Evolutionary conservation across 352 stramenopile genomes (phyloP).

Genomic region (Plasmopara halstedii): DNA sequence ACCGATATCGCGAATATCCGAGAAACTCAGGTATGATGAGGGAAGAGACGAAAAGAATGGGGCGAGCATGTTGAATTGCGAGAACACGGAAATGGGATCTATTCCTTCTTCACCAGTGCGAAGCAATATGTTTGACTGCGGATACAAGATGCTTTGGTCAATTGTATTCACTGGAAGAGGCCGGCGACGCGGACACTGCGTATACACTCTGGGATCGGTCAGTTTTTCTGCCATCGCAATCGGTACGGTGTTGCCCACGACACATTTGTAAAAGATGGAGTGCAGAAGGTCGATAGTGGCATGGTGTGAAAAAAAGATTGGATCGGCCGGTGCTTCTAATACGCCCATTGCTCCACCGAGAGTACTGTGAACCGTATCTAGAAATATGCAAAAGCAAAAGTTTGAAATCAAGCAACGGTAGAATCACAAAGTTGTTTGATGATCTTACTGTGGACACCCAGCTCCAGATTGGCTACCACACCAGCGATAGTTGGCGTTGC

Average conservation of each 20-base stretch:
- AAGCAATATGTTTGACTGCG: slow-evolving; percentile 43
- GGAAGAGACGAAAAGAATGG: slow-evolving; percentile 56
- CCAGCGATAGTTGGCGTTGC: slow-evolving; percentile 49
- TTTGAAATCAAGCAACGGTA: slow-evolving; percentile 1
- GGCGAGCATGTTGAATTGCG: slow-evolving; percentile 34
- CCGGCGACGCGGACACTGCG: slow-evolving; percentile 38
- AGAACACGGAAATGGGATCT: slow-evolving; percentile 44
- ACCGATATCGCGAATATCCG: slow-evolving; percentile 67
- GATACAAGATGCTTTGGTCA: slow-evolving; percentile 48
- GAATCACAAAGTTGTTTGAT: background rate
- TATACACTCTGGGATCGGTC: slow-evolving; percentile 50
- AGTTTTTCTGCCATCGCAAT: slow-evolving; percentile 51
- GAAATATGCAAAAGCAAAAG: slow-evolving; percentile 2
- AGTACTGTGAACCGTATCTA: slow-evolving; percentile 77
- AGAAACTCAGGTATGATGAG: slow-evolving; percentile 56
- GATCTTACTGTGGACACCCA: slow-evolving; percentile 67
- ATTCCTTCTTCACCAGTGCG: slow-evolving; percentile 40
- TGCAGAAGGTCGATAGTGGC: slow-evolving; percentile 76
- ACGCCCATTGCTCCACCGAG: slow-evolving; percentile 59
- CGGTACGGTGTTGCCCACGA: slow-evolving; percentile 49
- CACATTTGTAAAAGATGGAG: slow-evolving; percentile 80
- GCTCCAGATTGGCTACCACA: slow-evolving; percentile 62
- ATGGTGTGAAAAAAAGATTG: slow-evolving; percentile 86
- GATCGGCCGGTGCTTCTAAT: slow-evolving; percentile 69
- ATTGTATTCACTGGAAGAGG: slow-evolving; percentile 21